Evolutionary conservation across 305 asterid genomes (phyloP), one percentile per base, ranked within the genome.

Genomic region (Rubia tinctorum): DNA sequence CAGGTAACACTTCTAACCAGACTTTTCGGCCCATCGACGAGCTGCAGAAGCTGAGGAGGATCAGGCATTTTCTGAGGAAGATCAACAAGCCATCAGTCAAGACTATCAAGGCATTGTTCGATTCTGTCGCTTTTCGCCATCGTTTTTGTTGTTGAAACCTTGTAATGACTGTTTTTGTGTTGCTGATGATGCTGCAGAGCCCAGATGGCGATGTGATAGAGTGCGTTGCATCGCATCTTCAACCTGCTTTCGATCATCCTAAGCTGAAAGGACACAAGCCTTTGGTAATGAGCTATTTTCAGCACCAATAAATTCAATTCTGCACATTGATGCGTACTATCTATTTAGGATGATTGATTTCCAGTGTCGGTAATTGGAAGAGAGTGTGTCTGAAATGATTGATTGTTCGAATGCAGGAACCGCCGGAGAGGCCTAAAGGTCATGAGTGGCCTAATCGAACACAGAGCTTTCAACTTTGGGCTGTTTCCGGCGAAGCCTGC

Each of bases 221-320:
- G 51, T 93, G 97, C 77, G 88, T 93, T 51, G 71, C 73, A 70
- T 73, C 97, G 71, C 96, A 93, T 85, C 97, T 88, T 81, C 98
- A 93, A 73, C 98, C 98, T 44, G 98, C 97, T 71, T 93, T 93
- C 80, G 97, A 93, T 81, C 98, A 93, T 73, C 98, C 96, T 73
- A 66, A 62, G 71, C 97, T 93, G 55, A 93, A 84, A 81, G 97
- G 97, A 0, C 92, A 91, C 78, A 91, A 87, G 80, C 97, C 98
- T 80, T 66, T 91, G 93, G 97, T 92, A 86, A 17, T 53, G 18
- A 34, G 3, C 39, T 34, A 34, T 4, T 34, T 34, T 34, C 39
- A 34, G 39, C 4, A 30, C 34, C 1, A 30, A 30, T 30, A 30
- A 30, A 30, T 30, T 30, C 1, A 30, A 30, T 30, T 30, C 34